phyloP scores from a whole-genome alignment of 1,284 basidiomycete genomes.

The Trametes sp. region DNA sequence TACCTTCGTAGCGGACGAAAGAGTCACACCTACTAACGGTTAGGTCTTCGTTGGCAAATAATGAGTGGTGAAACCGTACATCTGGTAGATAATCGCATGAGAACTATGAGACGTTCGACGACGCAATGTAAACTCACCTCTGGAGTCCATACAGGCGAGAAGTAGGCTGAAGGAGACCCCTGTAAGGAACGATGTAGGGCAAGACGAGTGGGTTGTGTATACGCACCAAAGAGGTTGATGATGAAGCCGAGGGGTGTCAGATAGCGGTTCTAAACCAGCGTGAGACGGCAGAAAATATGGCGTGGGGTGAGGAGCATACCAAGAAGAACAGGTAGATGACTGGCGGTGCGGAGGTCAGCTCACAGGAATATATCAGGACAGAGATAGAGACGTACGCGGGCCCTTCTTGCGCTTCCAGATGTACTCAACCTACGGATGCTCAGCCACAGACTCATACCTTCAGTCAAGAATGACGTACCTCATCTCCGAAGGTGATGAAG shows the following conservation, averaged over 20 bases:
- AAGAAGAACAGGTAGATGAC: slow-evolving; percentile 58
- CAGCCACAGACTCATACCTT: neutral
- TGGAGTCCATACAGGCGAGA: slow-evolving; percentile 50
- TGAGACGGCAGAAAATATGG: neutral
- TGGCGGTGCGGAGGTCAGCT: slow-evolving; percentile 24
- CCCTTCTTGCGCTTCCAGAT: slow-evolving; percentile 59
- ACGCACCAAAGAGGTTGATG: slow-evolving; percentile 54
- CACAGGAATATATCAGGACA: neutral
- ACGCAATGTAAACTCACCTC: slow-evolving; percentile 42
- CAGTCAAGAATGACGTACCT: slow-evolving; percentile 41
- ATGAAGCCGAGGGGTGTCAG: slow-evolving; percentile 59
- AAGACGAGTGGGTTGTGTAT: too few relatives aligned
- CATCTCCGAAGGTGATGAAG: slow-evolving; percentile 55
- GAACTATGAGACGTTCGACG: neutral
- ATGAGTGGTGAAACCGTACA: slow-evolving; percentile 15
- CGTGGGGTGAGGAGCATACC: slow-evolving; percentile 40
- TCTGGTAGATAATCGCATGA: slow-evolving; percentile 13
- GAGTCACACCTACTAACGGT: slow-evolving; percentile 47
- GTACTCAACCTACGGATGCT: slow-evolving; percentile 48
- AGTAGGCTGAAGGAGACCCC: slow-evolving; percentile 46
- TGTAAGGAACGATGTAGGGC: neutral
- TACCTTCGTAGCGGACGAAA: slow-evolving; percentile 60
- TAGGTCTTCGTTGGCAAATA: neutral
- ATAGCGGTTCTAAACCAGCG: slow-evolving; percentile 51
- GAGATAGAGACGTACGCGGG: slow-evolving; percentile 43